Conservation (phyloP, 257 asterid species). For the Solanum corneliomulleri region DNA sequence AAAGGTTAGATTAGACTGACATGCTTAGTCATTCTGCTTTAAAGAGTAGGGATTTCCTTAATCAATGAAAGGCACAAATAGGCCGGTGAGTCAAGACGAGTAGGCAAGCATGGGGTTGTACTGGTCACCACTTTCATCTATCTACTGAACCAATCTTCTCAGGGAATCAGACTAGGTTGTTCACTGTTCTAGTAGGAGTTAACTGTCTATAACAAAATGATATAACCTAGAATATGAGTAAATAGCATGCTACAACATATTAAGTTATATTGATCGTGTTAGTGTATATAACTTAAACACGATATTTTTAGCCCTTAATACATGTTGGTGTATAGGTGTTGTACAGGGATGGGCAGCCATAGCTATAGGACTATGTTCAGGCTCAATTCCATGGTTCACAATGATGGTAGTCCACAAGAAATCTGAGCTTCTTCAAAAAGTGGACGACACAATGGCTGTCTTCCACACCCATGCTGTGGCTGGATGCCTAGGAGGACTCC, state of each 20-base stretch:
- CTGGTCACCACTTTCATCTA: neutral
- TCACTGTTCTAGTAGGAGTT: neutral
- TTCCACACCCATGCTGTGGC: conserved; percentile 74
- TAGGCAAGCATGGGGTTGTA: neutral
- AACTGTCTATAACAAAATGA: neutral
- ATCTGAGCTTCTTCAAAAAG: conserved; percentile 53
- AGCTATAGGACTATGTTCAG: conserved; percentile 62
- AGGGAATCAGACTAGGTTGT: neutral
- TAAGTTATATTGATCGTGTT: neutral
- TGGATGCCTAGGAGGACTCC: conserved; percentile 57
- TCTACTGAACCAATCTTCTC: neutral
- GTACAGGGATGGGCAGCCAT: conserved; percentile 80
- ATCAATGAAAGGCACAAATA: neutral
- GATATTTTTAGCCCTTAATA: neutral
- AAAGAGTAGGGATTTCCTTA: neutral
- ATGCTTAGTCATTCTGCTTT: neutral
- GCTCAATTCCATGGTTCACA: conserved; percentile 71
- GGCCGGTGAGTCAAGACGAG: neutral
- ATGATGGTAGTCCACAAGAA: conserved; percentile 81
- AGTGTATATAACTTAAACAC: neutral
- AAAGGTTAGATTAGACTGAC: neutral
- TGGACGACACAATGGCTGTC: conserved; percentile 76
- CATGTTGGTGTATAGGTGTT: conserved; percentile 25
- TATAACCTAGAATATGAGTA: neutral
- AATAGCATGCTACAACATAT: neutral